phyloP scores from a whole-genome alignment of 192 early-diverging fungal species.

The Neocallimastix lanati region DNA sequence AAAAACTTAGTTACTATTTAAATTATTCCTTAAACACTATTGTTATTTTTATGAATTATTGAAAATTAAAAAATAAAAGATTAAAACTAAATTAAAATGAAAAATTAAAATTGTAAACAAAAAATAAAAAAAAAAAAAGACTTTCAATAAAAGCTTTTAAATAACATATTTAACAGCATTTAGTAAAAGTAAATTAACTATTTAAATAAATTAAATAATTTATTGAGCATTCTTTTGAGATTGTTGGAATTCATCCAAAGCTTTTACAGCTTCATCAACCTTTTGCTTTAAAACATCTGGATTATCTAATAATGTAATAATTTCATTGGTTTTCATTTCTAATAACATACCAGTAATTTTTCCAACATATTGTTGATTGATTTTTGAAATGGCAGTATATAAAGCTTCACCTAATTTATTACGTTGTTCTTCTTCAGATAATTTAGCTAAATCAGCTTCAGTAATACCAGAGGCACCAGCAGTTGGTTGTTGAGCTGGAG shows the following conservation, averaged over 20 bases:
- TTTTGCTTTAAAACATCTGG: constrained; percentile 54
- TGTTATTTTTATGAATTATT: not conserved
- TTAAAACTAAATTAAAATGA: not conserved
- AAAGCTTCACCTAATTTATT: constrained; percentile 89
- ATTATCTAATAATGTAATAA: constrained; percentile 74
- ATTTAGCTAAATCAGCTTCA: constrained; percentile 59
- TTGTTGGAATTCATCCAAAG: constrained; percentile 35
- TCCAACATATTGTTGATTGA: constrained; percentile 59
- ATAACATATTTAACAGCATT: not conserved
- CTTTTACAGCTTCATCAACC: constrained; percentile 70
- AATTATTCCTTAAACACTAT: not conserved
- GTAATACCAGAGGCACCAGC: constrained; percentile 24
- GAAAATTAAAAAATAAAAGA: not conserved
- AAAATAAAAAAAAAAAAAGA: too few relatives aligned
- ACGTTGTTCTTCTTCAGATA: constrained; percentile 74
- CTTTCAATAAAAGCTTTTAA: too few relatives aligned
- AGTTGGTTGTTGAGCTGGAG: not conserved
- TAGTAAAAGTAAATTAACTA: not conserved
- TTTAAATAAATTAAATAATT: not conserved
- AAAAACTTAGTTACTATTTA: not conserved
- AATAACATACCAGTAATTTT: too few relatives aligned
- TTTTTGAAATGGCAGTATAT: constrained; percentile 46
- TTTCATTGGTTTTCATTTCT: constrained; percentile 96
- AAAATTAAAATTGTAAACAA: not conserved
- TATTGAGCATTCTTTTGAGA: not conserved